Evolutionary conservation across 441 rosid genomes (phyloP).

Genomic region (Capsella rubella): DNA sequence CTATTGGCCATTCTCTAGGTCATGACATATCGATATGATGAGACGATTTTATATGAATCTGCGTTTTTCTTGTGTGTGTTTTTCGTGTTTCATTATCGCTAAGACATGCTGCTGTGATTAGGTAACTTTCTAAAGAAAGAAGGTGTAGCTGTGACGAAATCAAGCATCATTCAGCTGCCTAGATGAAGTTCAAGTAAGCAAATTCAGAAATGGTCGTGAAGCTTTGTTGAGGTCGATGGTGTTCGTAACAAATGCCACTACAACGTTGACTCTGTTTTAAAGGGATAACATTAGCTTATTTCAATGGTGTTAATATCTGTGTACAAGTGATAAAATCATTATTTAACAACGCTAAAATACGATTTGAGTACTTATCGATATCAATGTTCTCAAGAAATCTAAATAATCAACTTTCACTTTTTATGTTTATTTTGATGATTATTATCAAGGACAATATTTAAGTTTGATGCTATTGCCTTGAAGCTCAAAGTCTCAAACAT

Average conservation of each 20-base stretch:
- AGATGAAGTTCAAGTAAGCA: slow-evolving; percentile 32
- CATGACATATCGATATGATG: not conserved
- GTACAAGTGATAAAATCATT: too few species aligned
- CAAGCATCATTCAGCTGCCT: slow-evolving; percentile 33
- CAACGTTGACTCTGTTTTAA: not conserved
- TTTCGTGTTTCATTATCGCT: slow-evolving; percentile 4
- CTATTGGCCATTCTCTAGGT: not conserved
- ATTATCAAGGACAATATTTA: not conserved
- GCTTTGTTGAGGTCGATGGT: not conserved
- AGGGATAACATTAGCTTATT: not conserved
- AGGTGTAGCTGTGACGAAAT: slow-evolving; percentile 25
- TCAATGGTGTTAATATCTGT: not conserved
- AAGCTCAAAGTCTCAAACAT: not conserved
- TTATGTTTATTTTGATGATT: too few species aligned
- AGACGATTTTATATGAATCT: not conserved
- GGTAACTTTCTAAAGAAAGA: slow-evolving; percentile 40
- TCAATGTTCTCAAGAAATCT: too few species aligned
- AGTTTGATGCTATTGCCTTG: not conserved
- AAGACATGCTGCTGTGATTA: slow-evolving; percentile 9
- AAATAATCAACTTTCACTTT: not conserved
- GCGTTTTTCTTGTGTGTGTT: not conserved
- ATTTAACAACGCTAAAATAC: too few species aligned
- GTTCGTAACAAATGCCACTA: not conserved
- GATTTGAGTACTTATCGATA: too few species aligned
- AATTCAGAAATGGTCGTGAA: not conserved